Evolutionary conservation across 805 yeast genomes (phyloP), one percentile per base, ranked within the genome.

Genomic region (Pichia scutulata): DNA sequence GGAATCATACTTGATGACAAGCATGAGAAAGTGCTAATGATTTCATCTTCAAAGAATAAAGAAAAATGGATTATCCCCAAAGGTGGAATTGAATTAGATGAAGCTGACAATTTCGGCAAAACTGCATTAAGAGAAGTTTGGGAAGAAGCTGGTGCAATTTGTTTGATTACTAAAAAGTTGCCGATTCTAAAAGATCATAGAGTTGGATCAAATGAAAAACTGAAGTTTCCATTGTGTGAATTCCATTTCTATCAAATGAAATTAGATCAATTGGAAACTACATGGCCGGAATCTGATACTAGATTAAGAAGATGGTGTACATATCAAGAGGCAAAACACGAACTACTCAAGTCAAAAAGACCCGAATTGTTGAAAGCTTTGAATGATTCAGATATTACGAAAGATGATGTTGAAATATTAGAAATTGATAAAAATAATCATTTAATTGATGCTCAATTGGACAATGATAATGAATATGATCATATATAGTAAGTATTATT

Each of bases 111-210:
- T 57, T 70, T 60, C 54, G 54, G 60, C 16, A 48, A 68, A 4
- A 70, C 86, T 6, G 97, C 97, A 0, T 70, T 76, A 18, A 73
- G 99, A 52, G 99, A 93, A 63, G 87, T 96, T 0, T 93, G 99
- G 99, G 99, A 93, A 66, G 99, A 93, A 68, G 93, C 96, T 0
- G 99, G 99, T 0, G 86, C 86, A 23, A 77, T 76, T 36, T 96
- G 97, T 8, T 69, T 64, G 18, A 73, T 89, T 4, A 22, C 46
- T 1, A 58, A 62, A 40, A 72, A 73, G 52, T 68, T 92, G 41
- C 95, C 92, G 0, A 71, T 77, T 0, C 82, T 86, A 24, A 77
- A 76, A 44, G 97, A 90, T 47, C 64, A 61, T 30, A 48, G 71
- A 19, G 24, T 10, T 2, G 36, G n/a, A 14, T 22, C 16, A 10